Evolutionary conservation across 2,329 filamentous ascomycete genomes (phyloP).

Genomic region (Davidsoniella australis): DNA sequence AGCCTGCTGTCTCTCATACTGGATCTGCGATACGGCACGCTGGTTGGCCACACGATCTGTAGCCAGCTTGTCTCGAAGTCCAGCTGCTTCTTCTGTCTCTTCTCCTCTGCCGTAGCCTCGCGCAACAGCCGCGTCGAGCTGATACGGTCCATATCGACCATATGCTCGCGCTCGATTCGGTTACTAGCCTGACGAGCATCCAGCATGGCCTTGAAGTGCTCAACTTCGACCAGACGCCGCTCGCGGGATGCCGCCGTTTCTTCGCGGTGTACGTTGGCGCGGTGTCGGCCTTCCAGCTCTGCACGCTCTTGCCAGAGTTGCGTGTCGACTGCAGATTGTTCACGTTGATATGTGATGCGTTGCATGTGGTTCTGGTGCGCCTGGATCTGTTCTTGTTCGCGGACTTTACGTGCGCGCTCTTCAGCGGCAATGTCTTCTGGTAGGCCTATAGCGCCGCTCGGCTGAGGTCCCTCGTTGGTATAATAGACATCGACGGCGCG

Average conservation of each 20-base stretch:
- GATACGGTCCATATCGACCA: conserved; percentile 11
- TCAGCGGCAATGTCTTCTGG: conserved; percentile 31
- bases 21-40: conserved; percentile 31
- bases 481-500: conserved; percentile 37
- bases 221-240: conserved; percentile 31
- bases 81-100: conserved; percentile 26
- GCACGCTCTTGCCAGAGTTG: conserved; percentile 31
- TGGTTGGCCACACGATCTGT: conserved; percentile 30
- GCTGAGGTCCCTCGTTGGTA: conserved; percentile 34
- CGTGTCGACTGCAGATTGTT: conserved; percentile 33
- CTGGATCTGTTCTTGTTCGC: conserved; percentile 26
- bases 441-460: conserved; percentile 33
- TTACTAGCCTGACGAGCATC: conserved; percentile 17
- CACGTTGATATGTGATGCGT: conserved; percentile 30
- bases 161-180: conserved; percentile 16
- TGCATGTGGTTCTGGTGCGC: conserved; percentile 33
- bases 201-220: conserved; percentile 22
- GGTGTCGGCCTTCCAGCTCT: conserved; percentile 34
- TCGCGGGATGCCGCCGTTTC: conserved; percentile 28
- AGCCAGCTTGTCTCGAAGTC: conserved; percentile 32
- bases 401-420: conserved; percentile 33
- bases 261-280: conserved; percentile 27
- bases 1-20: conserved; percentile 33
- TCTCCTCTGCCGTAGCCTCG: conserved; percentile 29
- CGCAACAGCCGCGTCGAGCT: conserved; percentile 18